phyloP scores from a whole-genome alignment of 176 grass and related monocot genomes.

The Guadua angustifolia region DNA sequence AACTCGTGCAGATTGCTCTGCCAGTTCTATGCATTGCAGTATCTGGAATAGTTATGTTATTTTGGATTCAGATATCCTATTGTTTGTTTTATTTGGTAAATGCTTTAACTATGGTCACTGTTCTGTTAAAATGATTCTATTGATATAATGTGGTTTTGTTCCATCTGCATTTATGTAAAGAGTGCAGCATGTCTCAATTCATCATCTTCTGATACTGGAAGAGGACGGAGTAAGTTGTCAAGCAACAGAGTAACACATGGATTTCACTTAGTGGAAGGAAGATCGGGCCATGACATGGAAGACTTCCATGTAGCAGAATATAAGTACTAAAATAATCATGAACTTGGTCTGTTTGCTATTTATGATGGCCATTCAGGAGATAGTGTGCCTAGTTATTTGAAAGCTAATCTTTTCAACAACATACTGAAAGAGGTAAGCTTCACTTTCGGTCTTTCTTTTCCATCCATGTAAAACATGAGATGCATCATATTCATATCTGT shows the following conservation, averaged over 20 bases:
- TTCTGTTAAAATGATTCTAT: conserved; percentile 2
- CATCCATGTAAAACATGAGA: conserved; percentile 16
- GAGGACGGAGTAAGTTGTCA: conserved; percentile 71
- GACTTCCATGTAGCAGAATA: conserved; percentile 86
- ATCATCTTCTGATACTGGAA: conserved; percentile 66
- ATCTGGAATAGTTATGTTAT: neutral
- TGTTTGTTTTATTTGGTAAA: conserved; percentile 4
- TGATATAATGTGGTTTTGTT: conserved; percentile 30
- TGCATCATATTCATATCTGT: neutral
- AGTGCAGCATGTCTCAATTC: conserved; percentile 56
- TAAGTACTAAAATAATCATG: conserved; percentile 53
- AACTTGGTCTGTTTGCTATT: conserved; percentile 91
- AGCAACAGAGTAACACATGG: conserved; percentile 61
- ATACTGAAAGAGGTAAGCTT: conserved; percentile 52
- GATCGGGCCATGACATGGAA: conserved; percentile 90
- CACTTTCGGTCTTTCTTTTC: no score
- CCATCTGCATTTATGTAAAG: conserved; percentile 34
- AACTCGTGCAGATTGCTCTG: neutral
- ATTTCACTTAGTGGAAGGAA: conserved; percentile 86
- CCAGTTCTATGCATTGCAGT: neutral
- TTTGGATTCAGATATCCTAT: conserved; percentile 17
- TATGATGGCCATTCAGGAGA: conserved; percentile 86
- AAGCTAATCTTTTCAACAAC: conserved; percentile 79
- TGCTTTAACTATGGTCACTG: neutral
- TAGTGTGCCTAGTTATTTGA: conserved; percentile 76